These are phyloP conservation scores for Punctularia strigosozonata DNA, from an alignment of 768 basidiomycete genomes.

Conservation along the genomic window DNA sequence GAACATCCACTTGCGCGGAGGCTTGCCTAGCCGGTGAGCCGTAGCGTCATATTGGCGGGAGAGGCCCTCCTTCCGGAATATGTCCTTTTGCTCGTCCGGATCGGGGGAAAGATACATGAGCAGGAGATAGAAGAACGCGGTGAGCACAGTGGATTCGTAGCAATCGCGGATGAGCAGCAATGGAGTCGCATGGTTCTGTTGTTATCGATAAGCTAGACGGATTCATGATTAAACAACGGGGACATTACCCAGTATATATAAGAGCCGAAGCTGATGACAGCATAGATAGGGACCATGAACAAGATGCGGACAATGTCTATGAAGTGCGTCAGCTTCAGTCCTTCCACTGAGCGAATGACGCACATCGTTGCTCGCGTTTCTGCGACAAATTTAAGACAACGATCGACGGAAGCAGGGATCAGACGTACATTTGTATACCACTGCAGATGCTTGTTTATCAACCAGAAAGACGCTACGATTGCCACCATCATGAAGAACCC, in stretches of 20 bases:
- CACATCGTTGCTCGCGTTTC: conserved; percentile 65
- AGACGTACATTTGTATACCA: conserved; percentile 59
- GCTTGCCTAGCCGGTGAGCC: conserved; percentile 28
- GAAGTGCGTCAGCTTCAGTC: conserved; percentile 1
- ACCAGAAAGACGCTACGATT: conserved; percentile 51
- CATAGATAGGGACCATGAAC: conserved; percentile 72
- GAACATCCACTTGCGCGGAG: conserved; percentile 52
- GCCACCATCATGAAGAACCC: conserved; percentile 49
- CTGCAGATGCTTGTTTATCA: conserved; percentile 59
- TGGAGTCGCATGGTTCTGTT: conserved; percentile 59
- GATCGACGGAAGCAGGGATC: neutral
- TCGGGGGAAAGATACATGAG: conserved; percentile 58
- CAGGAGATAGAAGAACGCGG: conserved; percentile 70
- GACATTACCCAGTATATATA: conserved; percentile 55
- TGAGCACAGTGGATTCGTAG: conserved; percentile 68
- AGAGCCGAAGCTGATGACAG: conserved; percentile 51
- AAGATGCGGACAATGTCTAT: conserved; percentile 63
- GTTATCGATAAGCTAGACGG: conserved; percentile 4
- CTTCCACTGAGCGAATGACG: conserved; percentile 6
- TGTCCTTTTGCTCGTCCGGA: conserved; percentile 44
- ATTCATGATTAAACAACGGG: neutral
- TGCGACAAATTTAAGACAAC: conserved; percentile 13
- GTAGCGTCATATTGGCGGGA: conserved; percentile 41
- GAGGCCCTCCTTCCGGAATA: conserved; percentile 47
- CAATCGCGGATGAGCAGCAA: conserved; percentile 59